Conservation (phyloP, 345 rosid genomes). For the Citrus trifoliata region DNA sequence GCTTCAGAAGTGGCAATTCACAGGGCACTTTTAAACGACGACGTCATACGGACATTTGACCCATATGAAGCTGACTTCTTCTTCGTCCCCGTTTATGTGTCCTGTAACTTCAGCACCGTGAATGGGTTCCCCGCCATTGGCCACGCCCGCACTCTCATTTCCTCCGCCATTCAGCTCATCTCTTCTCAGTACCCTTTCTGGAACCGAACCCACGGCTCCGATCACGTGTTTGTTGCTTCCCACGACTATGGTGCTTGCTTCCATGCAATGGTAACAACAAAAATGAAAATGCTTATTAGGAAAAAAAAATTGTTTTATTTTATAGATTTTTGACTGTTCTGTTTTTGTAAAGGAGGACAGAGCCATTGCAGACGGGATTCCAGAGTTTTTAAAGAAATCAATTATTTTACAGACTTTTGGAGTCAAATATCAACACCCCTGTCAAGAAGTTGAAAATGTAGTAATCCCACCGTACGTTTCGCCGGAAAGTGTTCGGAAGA, state of each 20-base stretch:
- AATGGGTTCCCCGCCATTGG: constrained; percentile 95
- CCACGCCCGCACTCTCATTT: constrained; percentile 70
- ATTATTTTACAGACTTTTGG: constrained; percentile 91
- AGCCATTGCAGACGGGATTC: constrained; percentile 78
- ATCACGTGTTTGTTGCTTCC: constrained; percentile 90
- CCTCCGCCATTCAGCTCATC: constrained; percentile 62
- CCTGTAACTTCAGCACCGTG: constrained; percentile 84
- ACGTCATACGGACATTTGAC: constrained; percentile 61
- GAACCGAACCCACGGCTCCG: constrained; percentile 78
- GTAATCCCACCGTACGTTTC: constrained; percentile 91
- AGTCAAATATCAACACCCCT: constrained; percentile 74
- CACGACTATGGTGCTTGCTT: constrained; percentile 96
- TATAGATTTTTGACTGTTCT: not conserved
- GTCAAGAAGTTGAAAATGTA: constrained; percentile 80
- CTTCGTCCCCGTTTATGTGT: constrained; percentile 93
- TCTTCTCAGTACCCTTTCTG: constrained; percentile 63
- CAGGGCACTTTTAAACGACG: constrained; percentile 45
- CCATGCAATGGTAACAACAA: constrained; percentile 67
- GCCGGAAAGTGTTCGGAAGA: constrained; percentile 52
- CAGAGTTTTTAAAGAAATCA: constrained; percentile 78
- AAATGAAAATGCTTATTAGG: not conserved
- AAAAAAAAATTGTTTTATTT: not conserved
- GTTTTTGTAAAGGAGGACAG: constrained; percentile 58
- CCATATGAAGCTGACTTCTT: constrained; percentile 87
- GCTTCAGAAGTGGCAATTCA: constrained; percentile 97